phyloP scores from a whole-genome alignment of 768 basidiomycete genomes.

The Podaxis rugospora region DNA sequence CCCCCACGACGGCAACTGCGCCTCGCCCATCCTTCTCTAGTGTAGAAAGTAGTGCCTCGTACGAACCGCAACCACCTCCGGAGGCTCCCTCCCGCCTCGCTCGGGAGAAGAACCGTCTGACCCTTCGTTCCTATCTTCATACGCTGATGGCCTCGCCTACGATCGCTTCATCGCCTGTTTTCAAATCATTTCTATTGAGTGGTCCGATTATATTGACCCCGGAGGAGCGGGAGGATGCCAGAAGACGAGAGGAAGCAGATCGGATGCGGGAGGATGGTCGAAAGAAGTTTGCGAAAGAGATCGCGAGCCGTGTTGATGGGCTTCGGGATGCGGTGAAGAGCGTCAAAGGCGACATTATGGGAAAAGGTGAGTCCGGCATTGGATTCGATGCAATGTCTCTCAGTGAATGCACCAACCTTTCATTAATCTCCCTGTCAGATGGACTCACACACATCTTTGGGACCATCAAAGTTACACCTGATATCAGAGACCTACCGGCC shows the following conservation, averaged over 20 bases:
- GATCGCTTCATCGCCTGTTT: constrained; percentile 82
- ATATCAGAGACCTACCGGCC: constrained; percentile 70
- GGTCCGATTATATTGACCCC: constrained; percentile 62
- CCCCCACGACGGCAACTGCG: constrained; percentile 14
- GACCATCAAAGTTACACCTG: constrained; percentile 76
- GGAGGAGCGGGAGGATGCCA: constrained; percentile 77
- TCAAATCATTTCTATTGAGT: constrained; percentile 81
- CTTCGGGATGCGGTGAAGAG: constrained; percentile 78
- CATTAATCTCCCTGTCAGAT: constrained; percentile 40
- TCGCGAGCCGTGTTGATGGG: constrained; percentile 80
- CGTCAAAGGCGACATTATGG: constrained; percentile 93
- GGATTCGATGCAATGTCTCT: not conserved
- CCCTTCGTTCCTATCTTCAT: constrained; percentile 90
- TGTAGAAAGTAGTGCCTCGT: not conserved
- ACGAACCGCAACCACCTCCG: not conserved
- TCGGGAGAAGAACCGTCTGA: constrained; percentile 93
- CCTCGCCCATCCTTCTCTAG: constrained; percentile 1
- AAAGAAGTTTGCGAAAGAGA: constrained; percentile 81
- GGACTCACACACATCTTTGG: constrained; percentile 88
- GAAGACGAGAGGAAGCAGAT: constrained; percentile 84
- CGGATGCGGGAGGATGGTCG: constrained; percentile 81
- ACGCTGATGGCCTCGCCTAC: constrained; percentile 63
- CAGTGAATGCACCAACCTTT: not conserved
- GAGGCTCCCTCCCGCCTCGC: constrained; percentile 49
- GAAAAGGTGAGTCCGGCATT: constrained; percentile 48